A percentile compares a stretch with the other conserved stretches of the same genome.
phyloP scores from a whole-genome alignment of 2,329 filamentous ascomycete species.

The Aureobasidium lini region DNA sequence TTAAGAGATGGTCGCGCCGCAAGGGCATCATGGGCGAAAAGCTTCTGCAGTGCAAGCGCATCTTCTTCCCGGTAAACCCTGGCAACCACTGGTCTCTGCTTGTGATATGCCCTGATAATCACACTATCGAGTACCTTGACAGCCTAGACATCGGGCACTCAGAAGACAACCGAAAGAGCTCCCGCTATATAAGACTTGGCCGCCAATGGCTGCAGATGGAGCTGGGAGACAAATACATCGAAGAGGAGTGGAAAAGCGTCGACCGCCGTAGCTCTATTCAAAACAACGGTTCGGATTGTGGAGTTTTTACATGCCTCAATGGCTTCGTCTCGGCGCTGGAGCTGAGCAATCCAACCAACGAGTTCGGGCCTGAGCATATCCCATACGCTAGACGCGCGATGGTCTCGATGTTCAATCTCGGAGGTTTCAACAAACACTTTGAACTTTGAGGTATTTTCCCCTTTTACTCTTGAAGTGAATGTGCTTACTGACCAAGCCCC shows the following conservation, averaged over 20 bases:
- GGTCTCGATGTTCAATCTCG: constrained; percentile 58
- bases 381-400: constrained; percentile 45
- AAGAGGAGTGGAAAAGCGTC: constrained; percentile 51
- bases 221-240: constrained; percentile 48
- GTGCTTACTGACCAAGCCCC: too few relatives aligned
- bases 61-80: constrained; percentile 60
- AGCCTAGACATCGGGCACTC: constrained; percentile 43
- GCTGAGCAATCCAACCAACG: constrained; percentile 26
- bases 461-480: too few relatives aligned
- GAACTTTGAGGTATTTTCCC: constrained; percentile 3
- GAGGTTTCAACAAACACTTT: constrained; percentile 58
- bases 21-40: constrained; percentile 52
- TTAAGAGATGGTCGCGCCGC: constrained; percentile 51
- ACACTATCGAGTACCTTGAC: constrained; percentile 62
- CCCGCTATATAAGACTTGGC: constrained; percentile 19
- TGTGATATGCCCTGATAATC: constrained; percentile 54
- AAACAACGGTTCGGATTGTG: constrained; percentile 64
- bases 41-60: constrained; percentile 56
- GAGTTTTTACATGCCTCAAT: constrained; percentile 70
- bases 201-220: constrained; percentile 52
- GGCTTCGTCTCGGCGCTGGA: constrained; percentile 50
- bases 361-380: constrained; percentile 50
- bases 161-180: constrained; percentile 5
- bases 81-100: constrained; percentile 64
- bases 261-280: constrained; percentile 49